Evolutionary conservation across 306 rosid species (phyloP).

Genomic region (Gynostemma pentaphyllum): DNA sequence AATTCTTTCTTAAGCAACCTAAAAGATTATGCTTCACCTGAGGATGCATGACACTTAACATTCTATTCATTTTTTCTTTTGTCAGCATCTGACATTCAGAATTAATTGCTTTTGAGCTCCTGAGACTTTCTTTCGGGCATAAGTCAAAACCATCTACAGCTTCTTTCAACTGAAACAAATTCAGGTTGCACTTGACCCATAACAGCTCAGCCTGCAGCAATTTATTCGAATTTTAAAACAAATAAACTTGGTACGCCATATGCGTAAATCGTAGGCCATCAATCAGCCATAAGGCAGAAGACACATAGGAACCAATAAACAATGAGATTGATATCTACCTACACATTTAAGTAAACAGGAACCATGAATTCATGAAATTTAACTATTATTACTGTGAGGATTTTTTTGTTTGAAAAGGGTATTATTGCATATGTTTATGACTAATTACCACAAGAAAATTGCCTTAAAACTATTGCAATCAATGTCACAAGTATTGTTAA

Average conservation of each 20-base stretch:
- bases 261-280: not conserved
- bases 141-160: slow-evolving; percentile 23
- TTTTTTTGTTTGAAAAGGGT: no score
- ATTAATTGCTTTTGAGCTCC: slow-evolving; percentile 19
- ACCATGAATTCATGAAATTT: not conserved
- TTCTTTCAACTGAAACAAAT: slow-evolving; percentile 40
- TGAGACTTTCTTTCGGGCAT: slow-evolving; percentile 28
- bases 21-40: slow-evolving; percentile 43
- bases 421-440: not conserved
- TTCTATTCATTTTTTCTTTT: slow-evolving; percentile 27
- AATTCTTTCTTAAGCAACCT: slow-evolving; percentile 48
- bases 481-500: not conserved
- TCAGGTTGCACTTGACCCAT: slow-evolving; percentile 49
- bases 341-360: not conserved
- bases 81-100: slow-evolving; percentile 23
- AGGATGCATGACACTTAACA: slow-evolving; percentile 33
- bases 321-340: not conserved
- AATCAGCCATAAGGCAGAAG: not conserved
- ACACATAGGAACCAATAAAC: not conserved
- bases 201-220: slow-evolving; percentile 60
- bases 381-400: not conserved
- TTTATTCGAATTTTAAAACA: not conserved
- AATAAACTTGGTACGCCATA: not conserved
- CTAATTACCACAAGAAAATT: not conserved
- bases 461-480: not conserved